Percentiles rank a stretch among this genome's conserved stretches.
These are phyloP conservation scores for Lycium ferocissimum DNA, from an alignment of 257 asterid genomes.

Conservation along the genomic window DNA sequence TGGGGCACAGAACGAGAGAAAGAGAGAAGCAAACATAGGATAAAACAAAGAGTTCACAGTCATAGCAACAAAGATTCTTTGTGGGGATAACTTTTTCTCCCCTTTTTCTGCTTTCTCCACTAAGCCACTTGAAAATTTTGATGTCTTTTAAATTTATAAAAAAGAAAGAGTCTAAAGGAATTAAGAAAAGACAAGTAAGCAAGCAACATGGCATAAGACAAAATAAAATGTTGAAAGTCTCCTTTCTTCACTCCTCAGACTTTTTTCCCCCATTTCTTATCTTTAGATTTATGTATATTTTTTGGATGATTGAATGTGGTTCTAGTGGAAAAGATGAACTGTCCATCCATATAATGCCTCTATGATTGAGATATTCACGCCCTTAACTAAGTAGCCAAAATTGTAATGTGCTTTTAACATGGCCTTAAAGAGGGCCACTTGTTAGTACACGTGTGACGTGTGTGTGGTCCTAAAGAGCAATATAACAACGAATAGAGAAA, in stretches of 20 bases:
- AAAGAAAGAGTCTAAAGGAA: conserved; percentile 29
- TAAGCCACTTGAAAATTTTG: conserved; percentile 45
- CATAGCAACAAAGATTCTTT: conserved; percentile 40
- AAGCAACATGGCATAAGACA: conserved; percentile 61
- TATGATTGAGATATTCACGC: conserved; percentile 64
- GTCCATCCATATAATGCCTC: conserved; percentile 63
- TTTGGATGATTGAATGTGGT: conserved; percentile 28
- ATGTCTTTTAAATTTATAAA: no score
- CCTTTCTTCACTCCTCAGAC: background rate
- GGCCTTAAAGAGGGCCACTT: conserved; percentile 41
- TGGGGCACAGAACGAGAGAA: background rate
- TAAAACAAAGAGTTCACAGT: conserved; percentile 48
- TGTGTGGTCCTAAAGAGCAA: conserved; percentile 41
- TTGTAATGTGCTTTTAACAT: conserved; percentile 28
- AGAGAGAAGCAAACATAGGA: conserved; percentile 21
- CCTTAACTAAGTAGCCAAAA: conserved; percentile 42
- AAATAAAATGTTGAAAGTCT: conserved; percentile 47
- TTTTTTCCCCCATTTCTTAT: conserved; percentile 33
- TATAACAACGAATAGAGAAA: background rate
- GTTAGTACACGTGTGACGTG: conserved; percentile 54
- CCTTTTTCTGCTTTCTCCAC: conserved; percentile 38
- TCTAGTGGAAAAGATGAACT: conserved; percentile 49
- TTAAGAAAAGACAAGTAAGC: conserved; percentile 45
- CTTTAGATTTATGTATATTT: conserved; percentile 30
- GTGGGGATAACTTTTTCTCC: conserved; percentile 34